A percentile compares a stretch with the other conserved stretches of the same genome.
These are phyloP conservation scores for Brassica nigra DNA, from an alignment of 345 rosid genomes.

Conservation along the genomic window DNA sequence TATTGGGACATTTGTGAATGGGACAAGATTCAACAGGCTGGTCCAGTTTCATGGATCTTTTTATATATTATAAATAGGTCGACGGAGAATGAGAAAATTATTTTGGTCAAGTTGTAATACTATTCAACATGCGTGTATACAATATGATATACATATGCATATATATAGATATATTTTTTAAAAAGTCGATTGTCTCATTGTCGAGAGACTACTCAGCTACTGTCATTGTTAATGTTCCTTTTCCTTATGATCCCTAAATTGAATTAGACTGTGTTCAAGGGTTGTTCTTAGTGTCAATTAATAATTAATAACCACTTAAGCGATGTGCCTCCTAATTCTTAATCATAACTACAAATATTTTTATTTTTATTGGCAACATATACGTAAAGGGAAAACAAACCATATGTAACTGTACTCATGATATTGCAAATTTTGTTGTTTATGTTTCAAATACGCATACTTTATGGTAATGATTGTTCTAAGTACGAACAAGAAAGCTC, in stretches of 20 bases:
- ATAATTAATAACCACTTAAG: not conserved
- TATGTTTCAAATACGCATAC: not conserved
- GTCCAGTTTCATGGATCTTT: slow-evolving; percentile 32
- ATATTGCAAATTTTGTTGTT: not conserved
- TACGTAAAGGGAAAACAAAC: not conserved
- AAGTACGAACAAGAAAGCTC: not conserved
- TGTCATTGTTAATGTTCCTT: slow-evolving; percentile 34
- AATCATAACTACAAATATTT: not conserved
- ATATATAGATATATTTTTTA: not conserved
- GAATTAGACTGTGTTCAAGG: slow-evolving; percentile 32
- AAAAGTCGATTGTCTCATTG: slow-evolving; percentile 33
- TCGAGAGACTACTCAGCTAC: slow-evolving; percentile 30
- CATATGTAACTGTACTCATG: not conserved
- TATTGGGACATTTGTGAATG: slow-evolving; percentile 27
- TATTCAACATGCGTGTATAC: slow-evolving; percentile 21
- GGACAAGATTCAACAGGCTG: slow-evolving; percentile 45
- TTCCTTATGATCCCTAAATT: slow-evolving; percentile 16
- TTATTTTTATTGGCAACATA: not conserved
- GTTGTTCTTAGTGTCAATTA: slow-evolving; percentile 12
- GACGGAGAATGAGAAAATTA: slow-evolving; percentile 7
- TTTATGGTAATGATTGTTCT: not conserved
- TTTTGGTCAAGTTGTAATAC: slow-evolving; percentile 37
- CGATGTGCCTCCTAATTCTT: not conserved
- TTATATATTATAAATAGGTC: not conserved
- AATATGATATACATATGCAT: not conserved